Base-by-base conservation (phyloP, 495 filamentous ascomycete genomes). In the Daldinia childiae region DNA sequence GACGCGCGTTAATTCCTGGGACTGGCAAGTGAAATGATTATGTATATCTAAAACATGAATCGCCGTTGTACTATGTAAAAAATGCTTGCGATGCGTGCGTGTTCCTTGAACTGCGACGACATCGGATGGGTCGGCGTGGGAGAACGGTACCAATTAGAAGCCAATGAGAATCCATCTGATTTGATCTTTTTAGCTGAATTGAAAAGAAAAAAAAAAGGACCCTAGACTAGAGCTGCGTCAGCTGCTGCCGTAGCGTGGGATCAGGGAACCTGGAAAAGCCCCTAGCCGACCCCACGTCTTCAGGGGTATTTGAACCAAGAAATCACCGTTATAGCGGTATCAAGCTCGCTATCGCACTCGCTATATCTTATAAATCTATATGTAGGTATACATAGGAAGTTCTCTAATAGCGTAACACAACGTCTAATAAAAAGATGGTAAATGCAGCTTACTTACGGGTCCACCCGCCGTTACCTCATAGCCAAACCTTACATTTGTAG, bases 71-170 rank as follows among this genome's bases (percentile, higher is more conserved):
- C 11, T 58, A 14, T 39, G 41, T 15, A 54, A 30, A 4, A 54
- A 54, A 41, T 45, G 43, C 63, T 63, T 62, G 52, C 14, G 27
- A 58, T 60, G 71, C 43, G 61, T 73, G 69, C 64, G 64, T 55
- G 69, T 68, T 62, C 58, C 41, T 58, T 51, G 58, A 62, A 67
- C 9, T 54, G 58, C 71, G 51, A 73, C 71, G 65, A 69, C 65
- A 69, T 69, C 71, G 71, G 71, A 68, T 73, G 56, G 61, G 65
- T 55, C 71, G 65, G 70, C 24, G 38, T 57, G 41, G 45, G 26
- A 43, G 24, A 62, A 57, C 43, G 29, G 24, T 64, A 5, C 43
- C 32, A 59, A 64, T 68, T 64, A 15, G 62, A 24, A 24, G 19
- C 43, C 43, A 48, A 54, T 54, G 5, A 14, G 50, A 62, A 58